Conservation (phyloP, 1,139 yeast species). For the Starmera stellimalicola region DNA sequence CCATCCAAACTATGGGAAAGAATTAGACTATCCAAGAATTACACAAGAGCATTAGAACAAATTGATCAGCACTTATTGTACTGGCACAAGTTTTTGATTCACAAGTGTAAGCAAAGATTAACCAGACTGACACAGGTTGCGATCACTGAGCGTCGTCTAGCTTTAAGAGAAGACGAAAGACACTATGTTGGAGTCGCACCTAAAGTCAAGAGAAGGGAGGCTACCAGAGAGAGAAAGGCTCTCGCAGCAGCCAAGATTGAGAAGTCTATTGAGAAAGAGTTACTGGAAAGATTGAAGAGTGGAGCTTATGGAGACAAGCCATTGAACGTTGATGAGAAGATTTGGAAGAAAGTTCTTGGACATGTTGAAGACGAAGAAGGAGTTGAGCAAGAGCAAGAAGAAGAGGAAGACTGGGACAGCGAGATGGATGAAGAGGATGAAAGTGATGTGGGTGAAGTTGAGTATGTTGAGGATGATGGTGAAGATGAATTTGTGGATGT, state of each 20-base stretch:
- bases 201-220: slow-evolving; percentile 90
- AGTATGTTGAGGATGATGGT: slow-evolving; percentile 77
- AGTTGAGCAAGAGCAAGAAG: slow-evolving; percentile 54
- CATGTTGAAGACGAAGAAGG: slow-evolving; percentile 56
- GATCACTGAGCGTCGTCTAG: slow-evolving; percentile 90
- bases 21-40: slow-evolving; percentile 79
- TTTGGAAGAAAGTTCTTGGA: slow-evolving; percentile 91
- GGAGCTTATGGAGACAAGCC: slow-evolving; percentile 99
- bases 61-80: slow-evolving; percentile 78
- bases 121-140: slow-evolving; percentile 94
- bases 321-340: slow-evolving; percentile 86
- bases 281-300: slow-evolving; percentile 85
- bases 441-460: slow-evolving; percentile 70
- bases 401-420: slow-evolving; percentile 39
- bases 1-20: slow-evolving; percentile 95
- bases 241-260: slow-evolving; percentile 94
- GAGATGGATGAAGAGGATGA: slow-evolving; percentile 45
- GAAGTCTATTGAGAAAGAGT: slow-evolving; percentile 90
- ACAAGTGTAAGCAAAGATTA: slow-evolving; percentile 91
- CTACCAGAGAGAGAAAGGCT: slow-evolving; percentile 91
- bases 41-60: slow-evolving; percentile 77
- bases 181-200: slow-evolving; percentile 88
- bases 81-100: slow-evolving; percentile 88
- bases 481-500: slow-evolving; percentile 86
- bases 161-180: slow-evolving; percentile 84